Evolutionary conservation across 805 yeast species (phyloP), one percentile per base, ranked within the genome.

Genomic region (Wickerhamomyces hampshirensis): DNA sequence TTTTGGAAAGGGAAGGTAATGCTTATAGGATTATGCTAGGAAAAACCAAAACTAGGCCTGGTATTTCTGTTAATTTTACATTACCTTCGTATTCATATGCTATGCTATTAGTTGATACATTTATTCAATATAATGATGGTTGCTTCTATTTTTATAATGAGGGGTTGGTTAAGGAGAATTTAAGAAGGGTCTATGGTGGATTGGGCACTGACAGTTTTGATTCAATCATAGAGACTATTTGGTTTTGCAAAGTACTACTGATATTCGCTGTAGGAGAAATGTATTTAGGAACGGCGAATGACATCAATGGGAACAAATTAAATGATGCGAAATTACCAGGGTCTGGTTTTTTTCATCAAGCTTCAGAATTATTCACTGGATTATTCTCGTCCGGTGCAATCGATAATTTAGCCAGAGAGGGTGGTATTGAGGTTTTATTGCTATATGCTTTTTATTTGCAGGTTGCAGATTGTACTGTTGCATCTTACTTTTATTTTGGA

Each of bases 141-240:
- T 84, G 94, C 48, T 84, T 84, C 55, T 84, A 84, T 59, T 84
- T 84, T 51, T 84, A 84, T 63, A 84, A 84, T 53, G 94, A 84
- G 56, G 94, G 94, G 1, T 52, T 82, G 15, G 85, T 82, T 17
- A 83, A 82, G 51, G 74, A 75, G 46, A 80, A 76, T 42, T 56
- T 84, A 35, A 71, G 76, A 61, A 68, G 80, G 42, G 66, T 82
- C 16, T 84, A 81, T 54, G 73, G 80, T 19, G 62, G 63, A 4
- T 27, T 46, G 30, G 59, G 58, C 9, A 50, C 60, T 3, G 56
- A 56, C 30, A 58, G 64, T 23, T 56, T 59, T 5, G 72, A 80
- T 43, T 71, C 84, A 5, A 74, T 80, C 19, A 63, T 81, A 36
- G 87, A 83, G 54, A 78, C 88, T 1, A 81, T 84, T 31, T 84